These are phyloP conservation scores for Prinsepia uniflora DNA, from an alignment of 306 rosid species.

Conservation along the genomic window DNA sequence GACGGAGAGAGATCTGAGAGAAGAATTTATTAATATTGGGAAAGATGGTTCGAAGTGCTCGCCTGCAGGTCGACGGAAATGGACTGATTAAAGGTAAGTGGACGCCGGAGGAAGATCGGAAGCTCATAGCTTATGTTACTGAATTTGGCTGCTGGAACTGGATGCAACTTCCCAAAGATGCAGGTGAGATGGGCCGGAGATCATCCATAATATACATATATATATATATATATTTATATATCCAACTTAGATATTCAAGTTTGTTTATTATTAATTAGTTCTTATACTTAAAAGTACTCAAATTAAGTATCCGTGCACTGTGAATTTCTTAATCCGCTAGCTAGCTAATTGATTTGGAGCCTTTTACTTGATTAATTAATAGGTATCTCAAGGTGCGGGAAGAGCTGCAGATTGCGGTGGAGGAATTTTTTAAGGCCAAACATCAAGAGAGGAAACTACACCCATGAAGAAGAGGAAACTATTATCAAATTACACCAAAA, in stretches of 20 bases:
- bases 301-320: no score
- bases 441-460: constrained; percentile 57
- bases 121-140: constrained; percentile 68
- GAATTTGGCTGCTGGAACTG: constrained; percentile 82
- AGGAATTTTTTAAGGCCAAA: constrained; percentile 52
- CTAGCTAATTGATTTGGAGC: neutral
- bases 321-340: neutral
- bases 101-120: constrained; percentile 74
- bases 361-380: neutral
- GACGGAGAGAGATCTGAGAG: no score
- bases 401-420: constrained; percentile 74
- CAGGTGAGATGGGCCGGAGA: constrained; percentile 46
- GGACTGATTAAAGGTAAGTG: constrained; percentile 75
- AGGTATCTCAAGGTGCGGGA: constrained; percentile 61
- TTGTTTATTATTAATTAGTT: no score
- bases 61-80: constrained; percentile 39
- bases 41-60: constrained; percentile 66
- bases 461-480: constrained; percentile 47
- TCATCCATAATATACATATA: no score
- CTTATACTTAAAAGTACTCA: no score
- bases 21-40: no score
- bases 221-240: neutral
- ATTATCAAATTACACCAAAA: constrained; percentile 35
- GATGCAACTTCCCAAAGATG: constrained; percentile 86
- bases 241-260: neutral